A percentile compares a stretch with the other conserved stretches of the same genome.
Conservation (phyloP, 805 yeast species). For the Yarrowia alimentaria region DNA sequence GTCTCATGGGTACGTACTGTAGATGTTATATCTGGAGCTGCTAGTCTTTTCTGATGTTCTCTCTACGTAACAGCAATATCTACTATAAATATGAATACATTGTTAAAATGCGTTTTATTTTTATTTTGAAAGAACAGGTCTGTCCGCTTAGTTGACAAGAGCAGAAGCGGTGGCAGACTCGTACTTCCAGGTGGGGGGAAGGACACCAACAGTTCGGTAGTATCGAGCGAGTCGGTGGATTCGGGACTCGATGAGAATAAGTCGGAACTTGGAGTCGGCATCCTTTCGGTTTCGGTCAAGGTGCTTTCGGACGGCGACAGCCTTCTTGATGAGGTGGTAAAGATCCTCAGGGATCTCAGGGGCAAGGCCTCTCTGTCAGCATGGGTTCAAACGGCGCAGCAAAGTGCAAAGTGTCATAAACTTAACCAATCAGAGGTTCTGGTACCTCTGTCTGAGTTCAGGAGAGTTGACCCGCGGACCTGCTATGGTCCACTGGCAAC, state of each 20-base stretch:
- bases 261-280: conserved; percentile 99
- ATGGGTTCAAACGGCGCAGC: conserved; percentile 14
- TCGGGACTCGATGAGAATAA: conserved; percentile 99
- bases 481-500: too few relatives aligned
- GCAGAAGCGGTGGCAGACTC: conserved; percentile 99
- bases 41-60: too few relatives aligned
- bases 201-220: conserved; percentile 99
- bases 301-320: conserved; percentile 99
- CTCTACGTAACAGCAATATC: too few relatives aligned
- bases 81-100: too few relatives aligned
- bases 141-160: conserved; percentile 97
- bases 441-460: conserved; percentile 7
- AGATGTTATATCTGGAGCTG: too few relatives aligned
- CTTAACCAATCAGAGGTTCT: conserved; percentile 27
- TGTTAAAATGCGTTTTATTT: conserved; percentile 20
- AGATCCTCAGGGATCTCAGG: conserved; percentile 99
- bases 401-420: too few relatives aligned
- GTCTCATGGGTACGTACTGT: too few relatives aligned
- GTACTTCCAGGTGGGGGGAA: conserved; percentile 99
- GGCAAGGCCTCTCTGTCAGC: conserved; percentile 62
- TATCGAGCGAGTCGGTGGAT: conserved; percentile 99
- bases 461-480: too few relatives aligned
- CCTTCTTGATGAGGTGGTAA: conserved; percentile 98
- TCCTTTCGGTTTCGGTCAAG: conserved; percentile 99
- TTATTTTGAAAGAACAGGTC: too few relatives aligned